A percentile compares a stretch with the other conserved stretches of the same genome.
phyloP scores from a whole-genome alignment of 2,329 filamentous ascomycete genomes.

The Apiospora malaysiana region DNA sequence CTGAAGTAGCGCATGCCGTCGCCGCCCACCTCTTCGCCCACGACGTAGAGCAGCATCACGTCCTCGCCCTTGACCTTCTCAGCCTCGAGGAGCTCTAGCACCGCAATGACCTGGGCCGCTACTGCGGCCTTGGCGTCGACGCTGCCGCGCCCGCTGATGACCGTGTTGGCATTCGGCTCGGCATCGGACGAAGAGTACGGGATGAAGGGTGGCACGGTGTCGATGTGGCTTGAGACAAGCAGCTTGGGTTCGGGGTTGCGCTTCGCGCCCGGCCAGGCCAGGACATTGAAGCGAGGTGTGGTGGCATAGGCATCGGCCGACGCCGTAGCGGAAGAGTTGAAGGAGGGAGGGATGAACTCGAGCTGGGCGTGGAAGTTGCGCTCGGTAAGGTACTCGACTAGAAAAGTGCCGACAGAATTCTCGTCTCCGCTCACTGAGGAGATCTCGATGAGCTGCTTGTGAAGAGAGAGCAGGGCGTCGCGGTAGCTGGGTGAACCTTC shows the following conservation, averaged over 20 bases:
- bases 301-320: slow-evolving; percentile 11
- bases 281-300: slow-evolving; percentile 71
- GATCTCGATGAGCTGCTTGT: slow-evolving; percentile 76
- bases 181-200: slow-evolving; percentile 66
- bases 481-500: slow-evolving; percentile 43
- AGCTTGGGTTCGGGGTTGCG: slow-evolving; percentile 59
- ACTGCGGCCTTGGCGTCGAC: slow-evolving; percentile 76
- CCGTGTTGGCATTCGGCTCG: slow-evolving; percentile 47
- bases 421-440: slow-evolving; percentile 77
- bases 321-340: slow-evolving; percentile 16
- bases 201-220: slow-evolving; percentile 76
- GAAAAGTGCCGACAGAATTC: slow-evolving; percentile 68
- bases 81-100: slow-evolving; percentile 57
- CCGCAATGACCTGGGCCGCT: slow-evolving; percentile 75
- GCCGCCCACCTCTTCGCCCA: slow-evolving; percentile 83
- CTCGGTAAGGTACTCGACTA: slow-evolving; percentile 67
- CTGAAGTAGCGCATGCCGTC: slow-evolving; percentile 76
- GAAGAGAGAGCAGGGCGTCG: slow-evolving; percentile 68
- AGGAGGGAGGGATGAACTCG: slow-evolving; percentile 46
- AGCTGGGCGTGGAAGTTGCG: slow-evolving; percentile 51
- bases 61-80: slow-evolving; percentile 51
- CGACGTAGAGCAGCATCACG: slow-evolving; percentile 69
- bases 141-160: slow-evolving; percentile 74
- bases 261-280: slow-evolving; percentile 67
- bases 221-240: slow-evolving; percentile 82